Evolutionary conservation across 2,329 filamentous ascomycete species (phyloP).

Genomic region (Fusarium sacchari): DNA sequence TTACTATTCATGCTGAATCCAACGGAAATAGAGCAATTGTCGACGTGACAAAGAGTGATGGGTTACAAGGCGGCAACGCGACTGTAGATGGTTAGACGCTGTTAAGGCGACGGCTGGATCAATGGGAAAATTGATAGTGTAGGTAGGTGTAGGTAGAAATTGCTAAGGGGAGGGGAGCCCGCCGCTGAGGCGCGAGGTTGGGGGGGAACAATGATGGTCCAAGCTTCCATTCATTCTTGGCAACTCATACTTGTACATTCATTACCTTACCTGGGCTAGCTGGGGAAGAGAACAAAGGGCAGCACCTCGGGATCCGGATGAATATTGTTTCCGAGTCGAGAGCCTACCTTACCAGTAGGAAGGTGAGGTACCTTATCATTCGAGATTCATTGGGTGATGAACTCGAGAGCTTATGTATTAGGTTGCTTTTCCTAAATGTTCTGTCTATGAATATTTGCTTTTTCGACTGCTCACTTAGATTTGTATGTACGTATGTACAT

Average conservation of each 20-base stretch:
- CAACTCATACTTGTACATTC: not conserved
- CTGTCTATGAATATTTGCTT: not conserved
- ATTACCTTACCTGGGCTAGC: no score
- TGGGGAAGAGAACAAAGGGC: conserved; percentile 1
- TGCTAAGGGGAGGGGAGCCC: conserved; percentile 39
- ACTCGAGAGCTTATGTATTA: not conserved
- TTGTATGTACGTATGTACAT: no score
- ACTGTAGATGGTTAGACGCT: conserved; percentile 42
- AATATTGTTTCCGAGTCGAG: conserved; percentile 8
- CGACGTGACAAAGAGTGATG: conserved; percentile 29
- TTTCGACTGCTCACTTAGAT: not conserved
- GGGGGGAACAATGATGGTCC: conserved; percentile 39
- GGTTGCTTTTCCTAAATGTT: not conserved
- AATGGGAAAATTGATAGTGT: conserved; percentile 57
- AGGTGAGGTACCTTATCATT: not conserved
- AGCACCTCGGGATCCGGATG: conserved; percentile 23
- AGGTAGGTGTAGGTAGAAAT: conserved; percentile 56
- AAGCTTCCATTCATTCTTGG: conserved; percentile 34
- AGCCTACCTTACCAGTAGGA: no score
- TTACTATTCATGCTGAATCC: conserved; percentile 60
- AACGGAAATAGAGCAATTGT: not conserved
- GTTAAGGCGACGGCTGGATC: conserved; percentile 51
- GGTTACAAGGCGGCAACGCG: conserved; percentile 25
- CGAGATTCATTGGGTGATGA: not conserved
- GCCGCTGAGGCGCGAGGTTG: conserved; percentile 34